Percentiles rank a stretch among this genome's conserved stretches.
Evolutionary conservation across 768 basidiomycete species (phyloP).

Genomic region (Termitomyces sp.): DNA sequence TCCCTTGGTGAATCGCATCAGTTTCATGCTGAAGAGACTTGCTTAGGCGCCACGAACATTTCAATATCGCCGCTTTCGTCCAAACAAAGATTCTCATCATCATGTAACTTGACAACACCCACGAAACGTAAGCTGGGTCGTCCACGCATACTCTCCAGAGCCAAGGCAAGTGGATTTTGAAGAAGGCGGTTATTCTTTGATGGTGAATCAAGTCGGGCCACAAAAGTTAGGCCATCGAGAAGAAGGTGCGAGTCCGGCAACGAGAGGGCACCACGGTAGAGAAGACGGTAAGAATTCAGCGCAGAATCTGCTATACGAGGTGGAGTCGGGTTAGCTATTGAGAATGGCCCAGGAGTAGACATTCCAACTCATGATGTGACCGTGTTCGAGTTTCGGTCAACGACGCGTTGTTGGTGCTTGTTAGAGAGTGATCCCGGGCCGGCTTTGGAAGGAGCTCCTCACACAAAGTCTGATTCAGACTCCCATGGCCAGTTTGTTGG

Average conservation of each 20-base stretch:
- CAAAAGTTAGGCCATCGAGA: constrained; percentile 72
- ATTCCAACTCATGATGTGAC: constrained; percentile 18
- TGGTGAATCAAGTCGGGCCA: constrained; percentile 38
- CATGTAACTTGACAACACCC: constrained; percentile 44
- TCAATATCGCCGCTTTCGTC: constrained; percentile 51
- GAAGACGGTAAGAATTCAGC: constrained; percentile 39
- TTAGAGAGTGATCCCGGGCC: not conserved
- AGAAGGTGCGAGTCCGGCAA: constrained; percentile 66
- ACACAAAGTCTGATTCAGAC: not conserved
- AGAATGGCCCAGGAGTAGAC: constrained; percentile 7
- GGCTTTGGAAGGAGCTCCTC: not conserved
- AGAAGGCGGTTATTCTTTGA: constrained; percentile 40
- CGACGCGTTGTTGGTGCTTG: constrained; percentile 13
- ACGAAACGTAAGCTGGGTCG: constrained; percentile 56
- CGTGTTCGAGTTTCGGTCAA: not conserved
- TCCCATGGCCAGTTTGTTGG: constrained; percentile 10
- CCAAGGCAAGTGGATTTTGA: constrained; percentile 63
- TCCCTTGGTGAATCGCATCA: constrained; percentile 31
- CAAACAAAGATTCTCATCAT: constrained; percentile 44
- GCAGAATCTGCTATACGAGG: constrained; percentile 11
- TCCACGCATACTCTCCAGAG: constrained; percentile 78
- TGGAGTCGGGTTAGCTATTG: constrained; percentile 16
- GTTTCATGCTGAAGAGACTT: not conserved
- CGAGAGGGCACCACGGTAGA: constrained; percentile 72
- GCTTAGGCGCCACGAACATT: constrained; percentile 18